A percentile compares a stretch with the other conserved stretches of the same genome.
Evolutionary conservation across 345 rosid genomes (phyloP).

Genomic region (Melaleuca quinquenervia): DNA sequence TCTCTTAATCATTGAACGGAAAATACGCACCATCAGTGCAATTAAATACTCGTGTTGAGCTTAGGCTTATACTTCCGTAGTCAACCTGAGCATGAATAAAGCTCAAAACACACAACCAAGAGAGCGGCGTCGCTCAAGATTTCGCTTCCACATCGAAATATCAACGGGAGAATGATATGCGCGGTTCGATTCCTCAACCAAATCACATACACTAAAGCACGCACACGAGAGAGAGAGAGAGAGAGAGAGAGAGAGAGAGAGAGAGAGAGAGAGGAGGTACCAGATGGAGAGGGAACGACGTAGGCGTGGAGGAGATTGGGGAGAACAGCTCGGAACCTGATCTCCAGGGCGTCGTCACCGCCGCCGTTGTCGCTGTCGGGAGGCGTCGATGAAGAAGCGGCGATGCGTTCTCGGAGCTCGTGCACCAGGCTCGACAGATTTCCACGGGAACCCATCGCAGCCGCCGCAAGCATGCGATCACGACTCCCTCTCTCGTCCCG

Average conservation of each 20-base stretch:
- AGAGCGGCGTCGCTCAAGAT: background rate
- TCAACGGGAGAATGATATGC: background rate
- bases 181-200: background rate
- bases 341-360: conserved; percentile 48
- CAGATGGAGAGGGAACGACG: conserved; percentile 67
- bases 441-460: background rate
- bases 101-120: background rate
- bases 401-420: conserved; percentile 81
- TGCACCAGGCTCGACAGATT: conserved; percentile 50
- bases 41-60: background rate
- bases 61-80: background rate
- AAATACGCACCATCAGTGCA: background rate
- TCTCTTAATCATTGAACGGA: background rate
- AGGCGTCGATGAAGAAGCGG: conserved; percentile 54
- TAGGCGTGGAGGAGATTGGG: conserved; percentile 67
- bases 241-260: background rate
- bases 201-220: background rate
- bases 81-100: background rate
- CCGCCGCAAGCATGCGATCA: background rate
- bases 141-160: background rate
- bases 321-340: conserved; percentile 64
- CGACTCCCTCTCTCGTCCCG: background rate
- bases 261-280: conserved; percentile 16
- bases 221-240: background rate
- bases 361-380: conserved; percentile 12